Evolutionary conservation across 1,284 basidiomycete genomes (phyloP).

Genomic region (Gymnopus androsaceus): DNA sequence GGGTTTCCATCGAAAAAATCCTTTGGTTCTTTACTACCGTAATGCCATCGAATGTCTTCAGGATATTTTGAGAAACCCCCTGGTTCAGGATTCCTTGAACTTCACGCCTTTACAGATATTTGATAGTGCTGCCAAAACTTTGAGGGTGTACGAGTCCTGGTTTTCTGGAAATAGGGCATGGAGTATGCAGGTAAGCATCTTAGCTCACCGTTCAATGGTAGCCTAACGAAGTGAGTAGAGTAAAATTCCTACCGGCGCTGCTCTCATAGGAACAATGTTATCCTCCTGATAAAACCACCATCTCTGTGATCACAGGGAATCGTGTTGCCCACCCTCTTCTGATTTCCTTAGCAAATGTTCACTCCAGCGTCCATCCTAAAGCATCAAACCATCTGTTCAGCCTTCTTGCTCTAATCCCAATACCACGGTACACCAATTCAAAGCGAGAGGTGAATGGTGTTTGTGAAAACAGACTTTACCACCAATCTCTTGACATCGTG

Average conservation of each 20-base stretch:
- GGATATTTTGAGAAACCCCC: conserved; percentile 22
- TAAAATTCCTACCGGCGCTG: conserved; percentile 29
- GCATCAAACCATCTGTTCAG: conserved; percentile 28
- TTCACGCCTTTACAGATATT: conserved; percentile 26
- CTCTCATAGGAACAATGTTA: conserved; percentile 31
- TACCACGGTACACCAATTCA: conserved; percentile 28
- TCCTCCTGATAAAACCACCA: conserved; percentile 36
- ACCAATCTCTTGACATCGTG: conserved; percentile 33
- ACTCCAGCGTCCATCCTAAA: conserved; percentile 32
- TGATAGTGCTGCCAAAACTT: conserved; percentile 18
- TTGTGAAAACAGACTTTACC: conserved; percentile 27
- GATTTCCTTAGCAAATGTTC: conserved; percentile 35
- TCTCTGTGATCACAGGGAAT: conserved; percentile 34
- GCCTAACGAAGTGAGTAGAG: conserved; percentile 10
- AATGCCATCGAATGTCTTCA: conserved; percentile 29
- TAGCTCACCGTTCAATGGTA: not conserved
- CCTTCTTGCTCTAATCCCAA: conserved; percentile 33
- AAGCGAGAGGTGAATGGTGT: conserved; percentile 22
- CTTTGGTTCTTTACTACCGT: conserved; percentile 25
- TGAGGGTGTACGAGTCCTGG: conserved; percentile 31
- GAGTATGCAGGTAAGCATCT: conserved; percentile 30
- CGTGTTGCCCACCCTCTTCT: conserved; percentile 33
- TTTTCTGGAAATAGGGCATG: conserved; percentile 29
- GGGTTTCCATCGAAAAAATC: conserved; percentile 23
- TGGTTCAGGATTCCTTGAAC: conserved; percentile 22